A percentile compares a stretch with the other conserved stretches of the same genome.
These are phyloP conservation scores for Ceratopteris richardii DNA, from an alignment of 75 land plant genomes.

Conservation along the genomic window DNA sequence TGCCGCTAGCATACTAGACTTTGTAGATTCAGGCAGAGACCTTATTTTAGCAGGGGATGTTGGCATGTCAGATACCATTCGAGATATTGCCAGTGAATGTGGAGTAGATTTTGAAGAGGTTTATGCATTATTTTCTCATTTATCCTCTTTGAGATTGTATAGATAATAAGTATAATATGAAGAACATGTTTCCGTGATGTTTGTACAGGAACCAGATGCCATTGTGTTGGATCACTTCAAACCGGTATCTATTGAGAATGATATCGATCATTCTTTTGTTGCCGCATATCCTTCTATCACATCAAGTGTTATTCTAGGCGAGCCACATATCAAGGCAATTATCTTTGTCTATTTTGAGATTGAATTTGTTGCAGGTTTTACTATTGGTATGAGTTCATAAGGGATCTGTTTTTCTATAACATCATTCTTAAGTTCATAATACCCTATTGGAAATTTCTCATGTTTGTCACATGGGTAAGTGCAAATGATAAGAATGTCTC, in stretches of 20 bases:
- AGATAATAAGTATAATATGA: no score
- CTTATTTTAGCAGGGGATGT: slow-evolving; percentile 72
- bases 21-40: slow-evolving; percentile 90
- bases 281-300: slow-evolving; percentile 58
- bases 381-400: no score
- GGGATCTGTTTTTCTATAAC: no score
- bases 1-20: slow-evolving; percentile 54
- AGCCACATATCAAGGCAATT: slow-evolving; percentile 60
- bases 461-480: no score
- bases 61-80: slow-evolving; percentile 68
- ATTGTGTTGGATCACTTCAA: slow-evolving; percentile 83
- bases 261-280: slow-evolving; percentile 74
- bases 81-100: slow-evolving; percentile 74
- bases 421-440: no score
- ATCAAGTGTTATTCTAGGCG: slow-evolving; percentile 69
- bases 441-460: no score
- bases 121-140: no score
- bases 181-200: no score
- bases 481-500: no score
- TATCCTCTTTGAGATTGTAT: no score
- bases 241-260: slow-evolving; percentile 56
- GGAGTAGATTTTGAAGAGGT: slow-evolving; percentile 98
- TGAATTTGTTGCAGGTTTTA: no score
- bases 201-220: slow-evolving; percentile 55
- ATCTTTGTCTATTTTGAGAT: no score